phyloP scores from a whole-genome alignment of 306 rosid species.

The Trifolium repens region DNA sequence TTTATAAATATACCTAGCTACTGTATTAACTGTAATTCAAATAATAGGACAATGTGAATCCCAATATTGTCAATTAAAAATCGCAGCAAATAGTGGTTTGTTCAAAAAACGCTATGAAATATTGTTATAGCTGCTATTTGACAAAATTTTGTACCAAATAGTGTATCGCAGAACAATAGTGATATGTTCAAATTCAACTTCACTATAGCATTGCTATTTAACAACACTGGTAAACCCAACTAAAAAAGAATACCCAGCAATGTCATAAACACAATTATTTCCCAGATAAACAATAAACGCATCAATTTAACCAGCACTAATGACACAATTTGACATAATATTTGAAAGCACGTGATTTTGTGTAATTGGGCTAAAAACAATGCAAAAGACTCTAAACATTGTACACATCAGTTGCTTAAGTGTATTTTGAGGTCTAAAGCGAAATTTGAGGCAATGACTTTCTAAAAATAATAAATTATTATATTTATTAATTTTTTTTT shows the following conservation, averaged over 20 bases:
- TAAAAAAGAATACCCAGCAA: constrained; percentile 13
- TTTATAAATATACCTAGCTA: constrained; percentile 17
- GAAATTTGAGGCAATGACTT: not conserved
- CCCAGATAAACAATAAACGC: not conserved
- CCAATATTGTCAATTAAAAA: no score
- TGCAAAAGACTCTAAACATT: constrained; percentile 1
- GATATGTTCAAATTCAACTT: no score
- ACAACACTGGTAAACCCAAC: not conserved
- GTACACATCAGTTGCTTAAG: not conserved
- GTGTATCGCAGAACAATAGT: no score
- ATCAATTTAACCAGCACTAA: constrained; percentile 18
- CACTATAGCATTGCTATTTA: no score
- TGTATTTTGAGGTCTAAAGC: not conserved
- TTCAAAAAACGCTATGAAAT: no score
- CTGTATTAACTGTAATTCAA: constrained; percentile 15
- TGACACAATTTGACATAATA: not conserved
- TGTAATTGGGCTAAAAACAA: not conserved
- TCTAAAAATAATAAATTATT: not conserved
- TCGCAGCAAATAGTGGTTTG: no score
- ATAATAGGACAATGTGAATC: not conserved
- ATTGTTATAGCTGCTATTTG: no score
- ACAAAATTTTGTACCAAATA: no score
- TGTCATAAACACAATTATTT: constrained; percentile 25
- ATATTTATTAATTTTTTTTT: not conserved
- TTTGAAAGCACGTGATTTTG: not conserved